Evolutionary conservation across 768 basidiomycete genomes (phyloP).

Genomic region (Trametes cinnabarina): DNA sequence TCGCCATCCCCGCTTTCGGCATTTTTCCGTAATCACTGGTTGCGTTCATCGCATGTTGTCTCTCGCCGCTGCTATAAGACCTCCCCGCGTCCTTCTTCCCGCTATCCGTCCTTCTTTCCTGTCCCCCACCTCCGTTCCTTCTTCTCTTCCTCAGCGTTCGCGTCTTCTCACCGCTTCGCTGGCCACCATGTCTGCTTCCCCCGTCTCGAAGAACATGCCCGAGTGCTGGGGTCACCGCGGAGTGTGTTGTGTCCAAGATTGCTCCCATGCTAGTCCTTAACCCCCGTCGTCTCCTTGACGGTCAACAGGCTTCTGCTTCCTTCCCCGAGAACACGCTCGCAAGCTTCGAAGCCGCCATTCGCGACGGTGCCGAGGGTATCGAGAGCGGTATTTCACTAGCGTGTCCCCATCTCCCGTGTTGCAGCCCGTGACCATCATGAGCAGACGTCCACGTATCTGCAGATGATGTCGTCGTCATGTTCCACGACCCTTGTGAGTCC

Average conservation of each 20-base stretch:
- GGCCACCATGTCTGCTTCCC: conserved; percentile 21
- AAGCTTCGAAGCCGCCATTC: conserved; percentile 92
- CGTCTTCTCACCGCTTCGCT: conserved; percentile 14
- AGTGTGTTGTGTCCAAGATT: conserved; percentile 37
- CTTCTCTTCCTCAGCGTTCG: conserved; percentile 1
- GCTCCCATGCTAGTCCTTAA: conserved; percentile 7
- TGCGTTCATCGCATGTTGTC: neutral
- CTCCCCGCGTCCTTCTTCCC: neutral
- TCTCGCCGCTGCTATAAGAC: conserved; percentile 7
- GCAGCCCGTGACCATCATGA: conserved; percentile 46
- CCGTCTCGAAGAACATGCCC: conserved; percentile 21
- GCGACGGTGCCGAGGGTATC: conserved; percentile 93
- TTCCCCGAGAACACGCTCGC: conserved; percentile 95
- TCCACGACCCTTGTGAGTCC: conserved; percentile 82
- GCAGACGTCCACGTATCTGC: conserved; percentile 91
- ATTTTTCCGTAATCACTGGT: conserved; percentile 5
- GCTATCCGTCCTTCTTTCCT: neutral
- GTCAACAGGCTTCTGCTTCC: conserved; percentile 69
- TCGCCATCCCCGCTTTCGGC: neutral
- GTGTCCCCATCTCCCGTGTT: conserved; percentile 31
- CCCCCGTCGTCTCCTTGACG: conserved; percentile 7
- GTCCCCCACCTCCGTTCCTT: neutral
- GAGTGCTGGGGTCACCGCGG: conserved; percentile 85
- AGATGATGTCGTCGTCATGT: conserved; percentile 90
- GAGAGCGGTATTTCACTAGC: conserved; percentile 82